phyloP scores from a whole-genome alignment of 2,329 filamentous ascomycete species.

The Harringtonia lauricola region DNA sequence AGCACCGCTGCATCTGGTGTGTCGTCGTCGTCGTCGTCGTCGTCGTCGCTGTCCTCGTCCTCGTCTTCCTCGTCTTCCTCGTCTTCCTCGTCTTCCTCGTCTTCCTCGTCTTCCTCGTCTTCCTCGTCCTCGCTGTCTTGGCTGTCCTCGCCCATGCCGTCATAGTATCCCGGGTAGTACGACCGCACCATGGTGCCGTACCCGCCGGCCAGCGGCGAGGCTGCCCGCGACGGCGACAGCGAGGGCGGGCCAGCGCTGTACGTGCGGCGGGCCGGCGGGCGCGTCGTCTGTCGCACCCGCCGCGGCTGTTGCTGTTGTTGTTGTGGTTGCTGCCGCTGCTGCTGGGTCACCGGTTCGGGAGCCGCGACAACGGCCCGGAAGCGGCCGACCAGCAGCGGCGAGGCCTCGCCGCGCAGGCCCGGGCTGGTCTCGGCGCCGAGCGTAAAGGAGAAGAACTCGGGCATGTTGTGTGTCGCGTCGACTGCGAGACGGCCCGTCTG shows the following conservation, averaged over 20 bases:
- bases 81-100: conserved; percentile 22
- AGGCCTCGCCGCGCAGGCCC: conserved; percentile 35
- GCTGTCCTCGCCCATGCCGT: conserved; percentile 1
- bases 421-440: conserved; percentile 50
- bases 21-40: not conserved
- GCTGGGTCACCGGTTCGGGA: not conserved
- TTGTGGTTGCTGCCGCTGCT: not conserved
- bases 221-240: not conserved
- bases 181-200: too few species aligned
- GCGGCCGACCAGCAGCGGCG: conserved; percentile 51
- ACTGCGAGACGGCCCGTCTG: not conserved
- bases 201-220: too few species aligned
- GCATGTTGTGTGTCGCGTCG: conserved; percentile 29
- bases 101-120: conserved; percentile 2
- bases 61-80: conserved; percentile 21
- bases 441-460: conserved; percentile 57
- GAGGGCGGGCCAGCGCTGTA: not conserved
- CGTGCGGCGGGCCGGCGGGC: too few species aligned
- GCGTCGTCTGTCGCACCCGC: not conserved
- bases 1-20: too few species aligned
- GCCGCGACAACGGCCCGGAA: conserved; percentile 43
- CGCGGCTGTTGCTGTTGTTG: conserved; percentile 3
- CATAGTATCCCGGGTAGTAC: conserved; percentile 3
- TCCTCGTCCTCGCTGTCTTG: conserved; percentile 6
- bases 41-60: conserved; percentile 12